phyloP scores from a whole-genome alignment of 306 rosid genomes.

The Quercus dentata region DNA sequence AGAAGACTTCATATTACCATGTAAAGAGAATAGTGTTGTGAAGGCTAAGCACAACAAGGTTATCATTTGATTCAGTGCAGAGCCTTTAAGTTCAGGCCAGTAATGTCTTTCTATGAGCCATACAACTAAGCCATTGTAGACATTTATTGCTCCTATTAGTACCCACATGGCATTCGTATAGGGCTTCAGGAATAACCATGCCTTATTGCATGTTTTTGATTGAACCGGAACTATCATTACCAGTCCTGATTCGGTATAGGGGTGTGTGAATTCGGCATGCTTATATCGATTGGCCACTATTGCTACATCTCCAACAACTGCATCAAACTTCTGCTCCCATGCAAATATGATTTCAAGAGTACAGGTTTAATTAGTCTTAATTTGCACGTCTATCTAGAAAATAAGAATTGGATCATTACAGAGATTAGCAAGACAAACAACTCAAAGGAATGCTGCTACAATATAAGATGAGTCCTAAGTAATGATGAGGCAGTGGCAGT shows the following conservation, averaged over 20 bases:
- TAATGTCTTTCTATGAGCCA: slow-evolving; percentile 46
- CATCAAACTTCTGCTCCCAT: slow-evolving; percentile 37
- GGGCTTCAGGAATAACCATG: slow-evolving; percentile 44
- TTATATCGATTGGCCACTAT: slow-evolving; percentile 23
- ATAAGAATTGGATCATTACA: no score
- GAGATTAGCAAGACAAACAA: no score
- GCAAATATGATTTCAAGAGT: background rate
- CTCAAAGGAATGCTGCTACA: no score
- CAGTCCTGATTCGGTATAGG: slow-evolving; percentile 43
- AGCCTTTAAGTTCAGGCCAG: slow-evolving; percentile 22
- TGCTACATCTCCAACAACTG: slow-evolving; percentile 45
- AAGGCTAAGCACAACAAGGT: slow-evolving; percentile 39
- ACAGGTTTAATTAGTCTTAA: no score
- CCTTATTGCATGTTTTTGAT: slow-evolving; percentile 17
- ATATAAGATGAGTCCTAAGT: no score
- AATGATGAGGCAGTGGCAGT: no score
- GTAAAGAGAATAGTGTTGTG: slow-evolving; percentile 36
- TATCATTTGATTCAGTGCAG: slow-evolving; percentile 38
- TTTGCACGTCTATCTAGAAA: no score
- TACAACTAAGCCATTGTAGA: slow-evolving; percentile 46
- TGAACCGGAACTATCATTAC: slow-evolving; percentile 42
- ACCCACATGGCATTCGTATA: slow-evolving; percentile 45
- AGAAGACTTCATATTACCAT: slow-evolving; percentile 25
- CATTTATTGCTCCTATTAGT: slow-evolving; percentile 18
- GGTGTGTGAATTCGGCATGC: slow-evolving; percentile 42